Percentiles rank a stretch among this genome's conserved stretches.
Conservation (phyloP, 2,329 filamentous ascomycete species). For the Aspergillus hiratsukae region DNA sequence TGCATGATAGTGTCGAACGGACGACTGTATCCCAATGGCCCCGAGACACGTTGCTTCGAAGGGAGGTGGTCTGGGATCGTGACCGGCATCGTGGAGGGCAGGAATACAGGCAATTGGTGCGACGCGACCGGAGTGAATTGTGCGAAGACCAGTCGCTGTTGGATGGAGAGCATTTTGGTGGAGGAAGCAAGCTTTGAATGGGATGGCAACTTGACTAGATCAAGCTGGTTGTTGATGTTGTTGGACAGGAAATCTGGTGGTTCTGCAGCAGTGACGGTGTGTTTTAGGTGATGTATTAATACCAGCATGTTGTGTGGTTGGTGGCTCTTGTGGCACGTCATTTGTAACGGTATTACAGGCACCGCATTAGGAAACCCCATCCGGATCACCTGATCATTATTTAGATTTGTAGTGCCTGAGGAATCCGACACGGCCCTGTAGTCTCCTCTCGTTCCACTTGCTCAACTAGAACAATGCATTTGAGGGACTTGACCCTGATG, state of each 20-base stretch:
- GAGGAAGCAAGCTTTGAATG: not conserved
- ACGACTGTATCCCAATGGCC: not conserved
- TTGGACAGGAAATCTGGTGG: not conserved
- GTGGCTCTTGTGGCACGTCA: accelerated
- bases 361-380: too few species aligned
- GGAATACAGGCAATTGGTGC: not conserved
- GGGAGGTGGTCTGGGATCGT: not conserved
- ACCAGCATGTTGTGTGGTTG: too few species aligned
- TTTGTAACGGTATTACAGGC: too few species aligned
- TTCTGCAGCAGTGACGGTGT: not conserved
- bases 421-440: too few species aligned
- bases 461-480: not conserved
- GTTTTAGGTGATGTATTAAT: too few species aligned
- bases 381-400: too few species aligned
- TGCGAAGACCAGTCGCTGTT: not conserved
- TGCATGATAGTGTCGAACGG: not conserved
- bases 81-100: not conserved
- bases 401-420: too few species aligned
- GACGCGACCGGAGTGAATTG: not conserved
- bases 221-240: not conserved
- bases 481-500: not conserved
- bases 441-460: too few species aligned
- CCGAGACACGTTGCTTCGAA: not conserved
- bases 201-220: not conserved
- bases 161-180: not conserved